Base-by-base conservation (phyloP, 441 rosid species). In the Arabidopsis hybrid region DNA sequence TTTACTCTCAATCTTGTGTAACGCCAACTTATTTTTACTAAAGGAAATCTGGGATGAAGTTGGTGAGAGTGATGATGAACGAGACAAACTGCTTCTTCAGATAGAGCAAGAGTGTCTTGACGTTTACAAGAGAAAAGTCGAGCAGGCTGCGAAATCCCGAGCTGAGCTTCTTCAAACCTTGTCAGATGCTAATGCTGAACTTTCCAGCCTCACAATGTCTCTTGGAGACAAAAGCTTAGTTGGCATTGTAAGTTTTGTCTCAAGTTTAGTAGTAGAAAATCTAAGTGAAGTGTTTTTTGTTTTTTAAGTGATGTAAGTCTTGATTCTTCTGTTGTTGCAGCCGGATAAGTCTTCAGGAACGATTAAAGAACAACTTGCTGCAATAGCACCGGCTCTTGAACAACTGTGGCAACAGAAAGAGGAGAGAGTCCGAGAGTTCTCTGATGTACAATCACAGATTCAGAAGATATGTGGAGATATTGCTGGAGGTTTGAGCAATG, bases 11-110 rank as follows among this genome's bases (percentile, higher is more conserved):
- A 56, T 36, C 43, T 8, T 63, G 60, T 69, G 42, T 78, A 53
- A 43, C 16, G 9, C 35, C 4, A 61, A 35, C 53, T 42, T 68
- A 16, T 76, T 43, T 68, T 56, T 69, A 3, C 13, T 16, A 17
- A 60, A 95, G 99, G 97, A 91, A 89, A 91, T 95, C 34, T 95
- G 99, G 99, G 98, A 95, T 85, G 99, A 95, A 82, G 98, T 95
- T 71, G 99, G 98, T 75, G 98, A 95, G 83, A 83, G 72, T 40
- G 98, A 95, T 45, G 97, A 88, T 75, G 91, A 95, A 53, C 79
- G 98, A 62, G 93, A 95, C 85, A 90, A 85, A 83, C 73, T 89
- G 91, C 95, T 95, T 74, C 92, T 93, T 75, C 96, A 87, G 84
- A 88, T 95, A 68, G 99, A 93, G 80, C 92, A 89, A 60, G 99